Base-by-base conservation (phyloP, 306 rosid species). In the Hippophae gyantsensis region DNA sequence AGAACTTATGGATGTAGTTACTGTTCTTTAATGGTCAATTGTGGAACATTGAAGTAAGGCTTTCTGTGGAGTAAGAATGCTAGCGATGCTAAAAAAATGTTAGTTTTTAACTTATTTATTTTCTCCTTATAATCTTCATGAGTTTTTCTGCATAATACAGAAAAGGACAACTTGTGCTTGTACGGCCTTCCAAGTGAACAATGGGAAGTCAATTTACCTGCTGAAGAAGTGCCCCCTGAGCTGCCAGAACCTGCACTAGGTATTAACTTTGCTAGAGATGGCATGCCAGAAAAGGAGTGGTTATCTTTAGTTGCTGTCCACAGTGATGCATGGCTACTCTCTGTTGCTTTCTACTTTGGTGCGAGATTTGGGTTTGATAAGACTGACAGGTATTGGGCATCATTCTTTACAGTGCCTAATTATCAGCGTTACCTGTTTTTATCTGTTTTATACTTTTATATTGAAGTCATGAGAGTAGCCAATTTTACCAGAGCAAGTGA, bases 131-230 rank as follows among this genome's bases (percentile, higher is more conserved):
- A 11, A 26, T 55, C 47, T 56, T 56, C 51, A 59, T 63, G 58
- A 32, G 14, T 61, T 72, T 5, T 27, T 69, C 54, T 68, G 40
- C 74, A 58, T 47, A 18, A 65, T 84, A 46, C 82, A 90, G 97
- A 90, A 67, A 90, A 90, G 81, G 97, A 90, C 78, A 90, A 90
- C 82, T 75, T 90, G 65, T 86, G 94, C 79, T 71, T 89, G 61
- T 90, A 86, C 47, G 94, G 95, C 40, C 81, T 74, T 67, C 95
- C 95, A 50, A 84, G 87, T 77, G 97, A 82, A 82, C 88, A 71
- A 63, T 90, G 97, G 97, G 97, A 90, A 80, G 97, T 90, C 58
- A 90, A 82, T 79, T 82, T 90, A 72, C 97, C 97, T 57, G 97
- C 97, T 57, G 97, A 89, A 76, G 97, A 89, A 71, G 97, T 89